phyloP scores from a whole-genome alignment of 2,329 filamentous ascomycete genomes.

The Trichophyton benhamiae region DNA sequence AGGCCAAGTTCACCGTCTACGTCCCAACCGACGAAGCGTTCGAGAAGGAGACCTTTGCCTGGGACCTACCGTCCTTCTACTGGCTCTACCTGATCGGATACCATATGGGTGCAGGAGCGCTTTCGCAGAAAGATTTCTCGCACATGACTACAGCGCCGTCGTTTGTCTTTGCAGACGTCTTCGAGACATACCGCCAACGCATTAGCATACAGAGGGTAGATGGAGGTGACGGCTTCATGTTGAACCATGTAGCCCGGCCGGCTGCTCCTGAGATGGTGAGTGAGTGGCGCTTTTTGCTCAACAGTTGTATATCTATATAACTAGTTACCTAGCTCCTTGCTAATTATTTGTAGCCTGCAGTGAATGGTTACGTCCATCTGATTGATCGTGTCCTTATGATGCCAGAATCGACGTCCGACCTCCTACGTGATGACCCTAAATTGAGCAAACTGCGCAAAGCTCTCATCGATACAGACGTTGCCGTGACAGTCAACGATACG shows the following conservation, averaged over 20 bases:
- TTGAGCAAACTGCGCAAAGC: neutral
- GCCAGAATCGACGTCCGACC: neutral
- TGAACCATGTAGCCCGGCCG: neutral
- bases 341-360: neutral
- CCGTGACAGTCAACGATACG: neutral
- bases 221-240: neutral
- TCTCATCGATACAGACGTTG: constrained; percentile 2
- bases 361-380: constrained; percentile 2
- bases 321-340: neutral
- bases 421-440: neutral
- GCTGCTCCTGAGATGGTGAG: neutral
- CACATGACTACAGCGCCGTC: neutral
- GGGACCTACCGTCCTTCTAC: constrained; percentile 1
- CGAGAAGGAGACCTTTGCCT: neutral
- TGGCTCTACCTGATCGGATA: neutral
- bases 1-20: neutral
- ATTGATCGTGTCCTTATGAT: neutral
- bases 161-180: neutral
- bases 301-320: neutral
- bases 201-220: neutral
- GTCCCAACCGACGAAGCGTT: constrained; percentile 1
- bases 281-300: neutral
- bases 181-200: neutral
- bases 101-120: neutral
- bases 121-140: neutral